Evolutionary conservation across 2,329 filamentous ascomycete genomes (phyloP), one percentile per base, ranked within the genome.

Genomic region (Bipolaris bicolor): DNA sequence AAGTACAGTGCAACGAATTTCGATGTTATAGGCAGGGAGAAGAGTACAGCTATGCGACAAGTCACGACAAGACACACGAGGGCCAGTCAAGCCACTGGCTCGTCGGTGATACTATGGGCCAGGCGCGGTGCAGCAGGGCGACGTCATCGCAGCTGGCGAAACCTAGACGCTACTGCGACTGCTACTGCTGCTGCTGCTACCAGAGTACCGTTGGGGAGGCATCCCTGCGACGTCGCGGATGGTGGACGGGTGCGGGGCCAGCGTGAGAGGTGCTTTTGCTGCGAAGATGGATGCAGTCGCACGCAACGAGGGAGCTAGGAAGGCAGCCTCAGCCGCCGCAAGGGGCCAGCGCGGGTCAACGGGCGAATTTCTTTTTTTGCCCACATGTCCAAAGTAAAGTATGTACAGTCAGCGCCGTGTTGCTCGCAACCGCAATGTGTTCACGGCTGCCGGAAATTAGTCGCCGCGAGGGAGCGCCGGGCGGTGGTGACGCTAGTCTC

Each of bases 401-500:
- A 26, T 26, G 26, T 29, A 29, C 36, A 40, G 31, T 40, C 36
- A 37, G 48, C 48, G 47, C 37, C 16, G 36, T 40, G 26, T 39
- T 18, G 11, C 29, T 44, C 20, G 44, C 50, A 49, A 53, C 39
- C 50, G 36, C 50, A 13, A 55, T 49, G 49, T 43, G 50, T 53
- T 49, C 47, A 40, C 52, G 51, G 47, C 51, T 39, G 26, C 31
- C 61, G 57, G 55, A 44, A 47, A 58, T 57, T 57, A 49, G 43
- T 44, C 47, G 49, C 36, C 46, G 52, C 15, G 37, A 57, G 45
- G 55, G 36, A 45, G 50, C 49, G 39, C 40, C 43, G 52, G 50
- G 57, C 54, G 60, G 43, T 55, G 47, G 47, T 56, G 54, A 55
- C 66, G 67, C 65, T 69, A 69, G 61, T 59, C 49, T 57, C 64